Base-by-base conservation (phyloP, 768 basidiomycete genomes). In the Collybiopsis luxurians region DNA sequence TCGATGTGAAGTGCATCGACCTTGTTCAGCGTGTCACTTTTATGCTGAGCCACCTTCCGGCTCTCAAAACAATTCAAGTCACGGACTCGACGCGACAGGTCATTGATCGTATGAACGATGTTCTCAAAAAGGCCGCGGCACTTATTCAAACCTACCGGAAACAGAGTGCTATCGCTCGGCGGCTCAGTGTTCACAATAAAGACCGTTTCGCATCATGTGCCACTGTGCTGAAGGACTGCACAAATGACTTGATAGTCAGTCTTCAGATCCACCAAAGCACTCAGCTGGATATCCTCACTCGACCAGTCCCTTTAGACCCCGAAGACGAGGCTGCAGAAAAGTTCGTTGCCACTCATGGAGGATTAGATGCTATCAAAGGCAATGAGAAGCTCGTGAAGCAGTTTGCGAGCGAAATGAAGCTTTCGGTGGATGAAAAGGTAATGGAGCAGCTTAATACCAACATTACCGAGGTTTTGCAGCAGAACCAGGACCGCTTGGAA, bases 21-120 rank as follows among this genome's bases (percentile, higher is more conserved):
- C 64, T 76, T 27, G 56, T 76, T 38, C 73, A 76, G 44, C 73
- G 75, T n/a, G 69, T 75, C 62, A 72, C 70, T 7, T 76, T 76
- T 67, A 75, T 75, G 74, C 66, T 75, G 48, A 67, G 72, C 52
- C 73, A 76, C 51, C 64, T 76, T 31, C 69, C 72, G 6, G 61
- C 69, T 15, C 63, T 76, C 24, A 63, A 67, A 58, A 64, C 66
- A 27, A 61, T 75, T 39, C 21, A 71, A 48, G 65, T 73, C 58
- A 67, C 69, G 60, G 63, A 68, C 11, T 55, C 71, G 3, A 76
- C 73, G 10, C 62, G 66, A 26, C 69, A 68, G 55, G 74, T 76
- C 27, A 63, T 76, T 31, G 73, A 75, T 47, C 67, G 71, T 24
- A 73, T 76, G 64, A 73, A 67, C 53, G 71, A 69, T n/a, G 68